Conservation (phyloP, 306 rosid genomes). For the Ormosia semicastrata region DNA sequence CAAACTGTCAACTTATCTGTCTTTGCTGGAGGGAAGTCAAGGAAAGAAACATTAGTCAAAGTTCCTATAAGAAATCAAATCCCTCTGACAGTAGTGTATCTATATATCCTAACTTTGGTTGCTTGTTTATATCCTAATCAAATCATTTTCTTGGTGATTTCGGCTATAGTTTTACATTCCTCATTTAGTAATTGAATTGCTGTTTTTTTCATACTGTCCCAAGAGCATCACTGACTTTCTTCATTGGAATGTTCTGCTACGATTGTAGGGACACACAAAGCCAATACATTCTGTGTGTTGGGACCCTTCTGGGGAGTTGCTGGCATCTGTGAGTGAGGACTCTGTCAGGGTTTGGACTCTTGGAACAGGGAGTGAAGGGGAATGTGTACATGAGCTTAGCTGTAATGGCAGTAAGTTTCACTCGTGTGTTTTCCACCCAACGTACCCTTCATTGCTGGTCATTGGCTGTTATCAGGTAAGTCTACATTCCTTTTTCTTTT, state of each 20-base stretch:
- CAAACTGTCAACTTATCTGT: neutral
- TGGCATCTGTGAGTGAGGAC: conserved; percentile 97
- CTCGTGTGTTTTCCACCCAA: conserved; percentile 89
- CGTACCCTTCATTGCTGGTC: conserved; percentile 79
- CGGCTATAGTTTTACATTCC: neutral
- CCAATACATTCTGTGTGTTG: conserved; percentile 73
- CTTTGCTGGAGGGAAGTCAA: neutral
- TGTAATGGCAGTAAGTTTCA: conserved; percentile 84
- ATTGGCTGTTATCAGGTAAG: conserved; percentile 97
- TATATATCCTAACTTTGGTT: neutral
- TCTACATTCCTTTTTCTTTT: neutral
- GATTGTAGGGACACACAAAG: conserved; percentile 79
- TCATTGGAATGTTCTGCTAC: conserved; percentile 26
- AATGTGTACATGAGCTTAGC: conserved; percentile 84
- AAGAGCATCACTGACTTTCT: neutral
- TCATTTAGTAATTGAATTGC: neutral
- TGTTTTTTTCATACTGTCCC: neutral
- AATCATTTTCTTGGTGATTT: neutral
- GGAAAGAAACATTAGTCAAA: neutral
- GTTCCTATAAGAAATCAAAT: neutral
- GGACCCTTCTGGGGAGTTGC: conserved; percentile 91
- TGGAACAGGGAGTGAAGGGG: conserved; percentile 82
- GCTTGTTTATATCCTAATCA: neutral
- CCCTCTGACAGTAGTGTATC: neutral
- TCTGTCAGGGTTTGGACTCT: conserved; percentile 89